Percentiles rank a stretch among this genome's conserved stretches.
Evolutionary conservation across 805 yeast species (phyloP).

Genomic region (Barnettozyma californica): DNA sequence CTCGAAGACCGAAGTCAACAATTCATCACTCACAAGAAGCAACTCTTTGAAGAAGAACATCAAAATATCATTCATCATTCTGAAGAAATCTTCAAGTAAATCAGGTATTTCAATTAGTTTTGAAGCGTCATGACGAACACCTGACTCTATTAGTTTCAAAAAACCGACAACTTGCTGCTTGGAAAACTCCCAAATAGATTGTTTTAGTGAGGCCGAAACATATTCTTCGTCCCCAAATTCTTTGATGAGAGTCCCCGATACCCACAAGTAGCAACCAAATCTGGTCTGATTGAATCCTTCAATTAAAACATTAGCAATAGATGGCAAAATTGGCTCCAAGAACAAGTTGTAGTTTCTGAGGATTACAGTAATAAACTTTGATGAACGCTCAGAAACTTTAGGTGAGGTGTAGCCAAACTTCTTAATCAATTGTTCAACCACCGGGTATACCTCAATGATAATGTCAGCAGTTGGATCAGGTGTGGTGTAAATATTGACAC

Average conservation of each 20-base stretch:
- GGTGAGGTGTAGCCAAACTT: conserved; percentile 50
- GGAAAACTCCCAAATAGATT: conserved; percentile 70
- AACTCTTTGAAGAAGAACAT: conserved; percentile 65
- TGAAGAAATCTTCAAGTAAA: conserved; percentile 79
- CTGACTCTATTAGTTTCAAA: conserved; percentile 35
- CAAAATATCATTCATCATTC: conserved; percentile 71
- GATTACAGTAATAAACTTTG: conserved; percentile 61
- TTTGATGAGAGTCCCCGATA: conserved; percentile 73
- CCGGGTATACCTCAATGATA: conserved; percentile 58
- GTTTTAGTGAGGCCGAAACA: conserved; percentile 35
- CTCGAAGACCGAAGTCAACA: conserved; percentile 49
- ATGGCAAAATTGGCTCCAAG: conserved; percentile 53
- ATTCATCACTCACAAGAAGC: conserved; percentile 31
- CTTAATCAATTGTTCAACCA: conserved; percentile 41
- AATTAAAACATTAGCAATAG: conserved; percentile 60
- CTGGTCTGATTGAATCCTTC: conserved; percentile 65
- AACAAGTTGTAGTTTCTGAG: conserved; percentile 57
- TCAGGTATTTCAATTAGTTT: conserved; percentile 37
- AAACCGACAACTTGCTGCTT: conserved; percentile 59
- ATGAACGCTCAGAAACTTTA: conserved; percentile 66
- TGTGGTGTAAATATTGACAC: conserved; percentile 18
- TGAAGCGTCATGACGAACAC: conserved; percentile 12
- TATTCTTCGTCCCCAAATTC: conserved; percentile 46
- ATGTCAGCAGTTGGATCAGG: conserved; percentile 47
- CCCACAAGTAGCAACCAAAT: conserved; percentile 85